phyloP scores from a whole-genome alignment of 192 early-diverging fungal species.

The Coemansia sp. region DNA sequence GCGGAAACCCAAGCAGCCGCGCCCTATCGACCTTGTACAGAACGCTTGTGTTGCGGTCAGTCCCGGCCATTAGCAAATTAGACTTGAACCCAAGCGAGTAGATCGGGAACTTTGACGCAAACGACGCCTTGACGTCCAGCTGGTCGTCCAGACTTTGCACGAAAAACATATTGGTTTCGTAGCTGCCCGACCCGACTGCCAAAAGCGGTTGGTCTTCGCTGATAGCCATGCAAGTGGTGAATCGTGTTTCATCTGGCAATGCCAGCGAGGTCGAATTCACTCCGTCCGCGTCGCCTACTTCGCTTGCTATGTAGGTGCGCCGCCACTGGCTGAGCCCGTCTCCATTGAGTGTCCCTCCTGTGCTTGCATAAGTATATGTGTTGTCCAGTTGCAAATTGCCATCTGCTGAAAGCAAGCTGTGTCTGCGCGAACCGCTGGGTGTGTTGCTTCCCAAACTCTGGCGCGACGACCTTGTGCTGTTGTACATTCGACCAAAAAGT shows the following conservation, averaged over 20 bases:
- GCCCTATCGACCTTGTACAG: slow-evolving; percentile 54
- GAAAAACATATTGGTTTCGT: slow-evolving; percentile 56
- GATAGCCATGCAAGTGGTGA: slow-evolving; percentile 53
- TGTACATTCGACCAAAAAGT: not conserved
- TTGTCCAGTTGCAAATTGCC: slow-evolving; percentile 2
- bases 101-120: slow-evolving; percentile 56
- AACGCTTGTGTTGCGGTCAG: slow-evolving; percentile 50
- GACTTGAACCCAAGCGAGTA: slow-evolving; percentile 48
- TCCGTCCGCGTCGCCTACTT: slow-evolving; percentile 38
- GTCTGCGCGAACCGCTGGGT: slow-evolving; percentile 39
- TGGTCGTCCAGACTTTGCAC: slow-evolving; percentile 51
- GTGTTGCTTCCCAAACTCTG: slow-evolving; percentile 32
- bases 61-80: slow-evolving; percentile 49
- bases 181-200: slow-evolving; percentile 52
- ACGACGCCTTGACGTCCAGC: slow-evolving; percentile 53
- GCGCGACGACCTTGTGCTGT: slow-evolving; percentile 13
- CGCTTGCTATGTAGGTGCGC: slow-evolving; percentile 41
- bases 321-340: slow-evolving; percentile 37
- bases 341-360: slow-evolving; percentile 12
- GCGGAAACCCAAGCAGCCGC: slow-evolving; percentile 32
- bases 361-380: slow-evolving; percentile 9
- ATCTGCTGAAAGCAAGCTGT: slow-evolving; percentile 38
- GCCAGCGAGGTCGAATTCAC: slow-evolving; percentile 50
- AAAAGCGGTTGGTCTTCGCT: slow-evolving; percentile 48
- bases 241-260: slow-evolving; percentile 46